phyloP scores from a whole-genome alignment of 345 rosid species.

The Populus deltoides region DNA sequence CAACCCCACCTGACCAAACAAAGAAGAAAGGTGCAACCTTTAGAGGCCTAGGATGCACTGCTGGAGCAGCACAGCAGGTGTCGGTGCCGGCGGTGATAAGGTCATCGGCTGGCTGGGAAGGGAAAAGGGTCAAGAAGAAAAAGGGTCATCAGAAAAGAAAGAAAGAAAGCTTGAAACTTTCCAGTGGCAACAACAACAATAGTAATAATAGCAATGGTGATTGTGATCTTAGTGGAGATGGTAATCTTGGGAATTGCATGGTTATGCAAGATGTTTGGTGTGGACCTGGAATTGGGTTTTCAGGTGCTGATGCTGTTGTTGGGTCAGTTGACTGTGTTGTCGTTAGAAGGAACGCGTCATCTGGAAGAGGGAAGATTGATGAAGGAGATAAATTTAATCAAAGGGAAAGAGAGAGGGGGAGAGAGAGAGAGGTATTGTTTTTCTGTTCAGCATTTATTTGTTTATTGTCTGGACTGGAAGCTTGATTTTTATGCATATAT shows the following conservation, averaged over 20 bases:
- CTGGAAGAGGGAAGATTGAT: conserved; percentile 63
- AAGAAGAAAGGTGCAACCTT: conserved; percentile 56
- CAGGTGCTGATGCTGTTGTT: conserved; percentile 60
- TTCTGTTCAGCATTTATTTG: not conserved
- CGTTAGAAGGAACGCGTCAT: conserved; percentile 45
- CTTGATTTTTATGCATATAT: not conserved
- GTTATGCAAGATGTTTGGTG: conserved; percentile 77
- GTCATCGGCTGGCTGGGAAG: conserved; percentile 81
- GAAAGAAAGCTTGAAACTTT: conserved; percentile 27
- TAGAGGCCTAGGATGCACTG: conserved; percentile 68
- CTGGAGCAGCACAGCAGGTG: conserved; percentile 73
- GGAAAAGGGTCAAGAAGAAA: conserved; percentile 45
- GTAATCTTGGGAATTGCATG: not conserved
- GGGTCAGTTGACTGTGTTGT: conserved; percentile 63
- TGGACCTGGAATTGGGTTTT: conserved; percentile 84
- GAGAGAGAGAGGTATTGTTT: conserved; percentile 25
- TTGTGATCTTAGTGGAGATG: not conserved
- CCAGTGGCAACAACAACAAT: conserved; percentile 8
- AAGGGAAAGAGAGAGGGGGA: conserved; percentile 15
- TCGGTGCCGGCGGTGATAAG: conserved; percentile 79
- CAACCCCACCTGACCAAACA: conserved; percentile 12
- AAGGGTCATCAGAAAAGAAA: conserved; percentile 40
- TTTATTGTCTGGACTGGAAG: not conserved
- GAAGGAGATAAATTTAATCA: conserved; percentile 44
- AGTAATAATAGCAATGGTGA: not conserved